Evolutionary conservation across 2,329 filamentous ascomycete species (phyloP), one percentile per base, ranked within the genome.

Genomic region (Talaromyces sp.): DNA sequence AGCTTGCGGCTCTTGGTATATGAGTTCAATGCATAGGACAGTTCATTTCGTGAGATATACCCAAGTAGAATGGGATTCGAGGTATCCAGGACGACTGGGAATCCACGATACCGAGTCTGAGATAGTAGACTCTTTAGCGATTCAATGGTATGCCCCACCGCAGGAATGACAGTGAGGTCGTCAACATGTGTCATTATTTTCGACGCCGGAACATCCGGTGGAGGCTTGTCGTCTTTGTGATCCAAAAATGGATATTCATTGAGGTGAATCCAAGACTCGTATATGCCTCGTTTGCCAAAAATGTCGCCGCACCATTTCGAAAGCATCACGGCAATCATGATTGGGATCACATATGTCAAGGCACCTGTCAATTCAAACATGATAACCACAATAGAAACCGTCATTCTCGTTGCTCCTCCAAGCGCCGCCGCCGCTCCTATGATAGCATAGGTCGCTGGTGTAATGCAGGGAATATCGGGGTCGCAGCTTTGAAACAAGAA

Each of bases 331-430:
- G 93, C 92, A 66, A 99, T 91, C 95, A 99, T 99, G 75, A 98
- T 99, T 60, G 95, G 95, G 7, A 99, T 86, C 56, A 99, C 94
- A 72, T 98, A 98, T 0, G 92, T 96, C 31, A 99, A 83, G 1
- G 95, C 95, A 58, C 95, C 95, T 0, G 95, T 99, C 61, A 99
- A 87, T 79, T 99, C 95, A 72, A 99, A 99, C 90, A 97, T 97
- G 78, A 99, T 99, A 70, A 98, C 95, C 4, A 99, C 94, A 67
- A 99, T 97, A 12, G 93, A 97, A 10, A 97, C 92, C 0, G 95
- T 99, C 88, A 99, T 96, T 67, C 94, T 87, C 18, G 94, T 98
- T 40, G 96, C 92, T 55, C 95, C 95, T 5, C 91, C 91, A 1
- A 99, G 86, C n/a, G 94, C 92, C 4, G 95, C 93, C 0, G 95